phyloP scores from a whole-genome alignment of 139 green algal genomes.

The Volvox reticuliferus region DNA sequence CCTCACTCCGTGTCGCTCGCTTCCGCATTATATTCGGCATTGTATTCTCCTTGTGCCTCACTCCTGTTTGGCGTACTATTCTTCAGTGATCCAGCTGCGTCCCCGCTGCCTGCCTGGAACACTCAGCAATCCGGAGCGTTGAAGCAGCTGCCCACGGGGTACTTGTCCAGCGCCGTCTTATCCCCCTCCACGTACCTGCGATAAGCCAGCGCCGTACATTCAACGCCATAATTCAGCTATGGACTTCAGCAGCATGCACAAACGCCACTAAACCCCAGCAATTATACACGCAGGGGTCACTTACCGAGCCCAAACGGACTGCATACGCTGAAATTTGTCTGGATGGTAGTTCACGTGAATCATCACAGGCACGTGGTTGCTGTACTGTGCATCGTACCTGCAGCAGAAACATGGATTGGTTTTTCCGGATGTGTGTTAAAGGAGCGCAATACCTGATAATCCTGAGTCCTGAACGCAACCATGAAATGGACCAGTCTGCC shows the following conservation, averaged over 20 bases:
- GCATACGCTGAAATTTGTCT: constrained; percentile 72
- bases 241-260: background rate
- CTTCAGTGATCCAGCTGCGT: no score
- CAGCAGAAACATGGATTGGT: background rate
- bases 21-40: no score
- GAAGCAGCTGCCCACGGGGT: constrained; percentile 68
- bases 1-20: no score
- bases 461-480: no score
- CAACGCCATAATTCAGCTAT: no score
- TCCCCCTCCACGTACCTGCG: constrained; percentile 37
- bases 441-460: no score
- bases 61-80: no score
- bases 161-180: constrained; percentile 69
- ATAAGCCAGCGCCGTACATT: no score
- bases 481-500: no score
- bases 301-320: constrained; percentile 65
- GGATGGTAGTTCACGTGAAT: constrained; percentile 88
- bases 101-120: no score
- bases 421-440: background rate
- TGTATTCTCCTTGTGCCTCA: no score
- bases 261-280: background rate
- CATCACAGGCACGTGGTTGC: constrained; percentile 65
- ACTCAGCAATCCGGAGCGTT: constrained; percentile 52
- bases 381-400: constrained; percentile 59
- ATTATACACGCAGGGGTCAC: constrained; percentile 26